Evolutionary conservation across 192 early-diverging fungal species (phyloP).

Genomic region (Umbelopsis vinacea): DNA sequence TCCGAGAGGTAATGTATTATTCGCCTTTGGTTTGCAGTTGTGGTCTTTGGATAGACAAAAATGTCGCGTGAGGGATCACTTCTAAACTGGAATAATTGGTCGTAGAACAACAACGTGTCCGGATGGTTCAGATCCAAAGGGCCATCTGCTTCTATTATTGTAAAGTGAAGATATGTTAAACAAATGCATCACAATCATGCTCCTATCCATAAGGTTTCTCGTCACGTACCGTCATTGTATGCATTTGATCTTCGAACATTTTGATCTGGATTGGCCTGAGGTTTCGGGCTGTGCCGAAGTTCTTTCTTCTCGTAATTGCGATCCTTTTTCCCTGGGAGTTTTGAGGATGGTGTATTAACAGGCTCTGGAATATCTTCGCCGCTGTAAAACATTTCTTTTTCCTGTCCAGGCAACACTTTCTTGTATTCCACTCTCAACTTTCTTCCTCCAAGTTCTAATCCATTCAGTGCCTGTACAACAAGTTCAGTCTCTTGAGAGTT

Average conservation of each 20-base stretch:
- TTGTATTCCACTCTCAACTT: slow-evolving; percentile 84
- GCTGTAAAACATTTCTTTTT: background rate
- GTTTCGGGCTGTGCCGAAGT: background rate
- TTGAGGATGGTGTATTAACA: background rate
- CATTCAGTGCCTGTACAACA: slow-evolving; percentile 71
- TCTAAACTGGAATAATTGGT: slow-evolving; percentile 72
- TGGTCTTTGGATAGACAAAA: slow-evolving; percentile 66
- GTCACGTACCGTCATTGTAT: background rate
- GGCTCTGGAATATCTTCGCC: background rate
- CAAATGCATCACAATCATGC: background rate
- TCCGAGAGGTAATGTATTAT: slow-evolving; percentile 73
- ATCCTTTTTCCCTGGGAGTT: slow-evolving; percentile 2
- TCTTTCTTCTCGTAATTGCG: slow-evolving; percentile 3
- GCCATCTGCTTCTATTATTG: slow-evolving; percentile 1
- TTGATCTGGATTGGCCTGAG: background rate
- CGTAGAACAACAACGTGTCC: slow-evolving; percentile 71
- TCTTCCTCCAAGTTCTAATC: slow-evolving; percentile 69
- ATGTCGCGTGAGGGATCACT: slow-evolving; percentile 67
- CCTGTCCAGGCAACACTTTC: slow-evolving; percentile 61
- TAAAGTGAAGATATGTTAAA: background rate
- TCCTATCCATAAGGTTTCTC: background rate
- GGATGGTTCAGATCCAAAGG: slow-evolving; percentile 72
- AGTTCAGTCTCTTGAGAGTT: slow-evolving; percentile 76
- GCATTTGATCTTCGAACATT: background rate
- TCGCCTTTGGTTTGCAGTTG: slow-evolving; percentile 63